Evolutionary conservation across 352 stramenopile species (phyloP).

Genomic region (Globisporangium splendens): DNA sequence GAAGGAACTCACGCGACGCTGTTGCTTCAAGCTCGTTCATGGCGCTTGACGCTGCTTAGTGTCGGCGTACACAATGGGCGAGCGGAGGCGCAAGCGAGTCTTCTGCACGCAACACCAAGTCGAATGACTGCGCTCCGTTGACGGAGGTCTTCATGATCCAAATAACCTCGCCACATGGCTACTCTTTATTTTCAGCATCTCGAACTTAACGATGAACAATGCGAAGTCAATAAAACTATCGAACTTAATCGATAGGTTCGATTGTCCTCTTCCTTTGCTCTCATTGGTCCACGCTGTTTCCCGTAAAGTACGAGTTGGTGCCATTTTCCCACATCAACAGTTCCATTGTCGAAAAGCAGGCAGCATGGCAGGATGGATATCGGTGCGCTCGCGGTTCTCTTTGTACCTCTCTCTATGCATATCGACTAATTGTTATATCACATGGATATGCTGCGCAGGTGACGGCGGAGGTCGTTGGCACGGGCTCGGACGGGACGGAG

Average conservation of each 20-base stretch:
- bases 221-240: no score
- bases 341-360: not conserved
- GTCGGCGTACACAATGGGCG: not conserved
- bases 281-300: constrained; percentile 6
- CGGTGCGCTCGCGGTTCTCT: constrained; percentile 2
- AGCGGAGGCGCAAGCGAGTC: no score
- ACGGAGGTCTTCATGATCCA: not conserved
- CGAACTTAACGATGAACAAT: no score
- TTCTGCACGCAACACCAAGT: not conserved
- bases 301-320: constrained; percentile 13
- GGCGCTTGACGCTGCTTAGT: not conserved
- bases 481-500: constrained; percentile 60
- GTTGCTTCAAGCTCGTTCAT: constrained; percentile 30
- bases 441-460: constrained; percentile 20
- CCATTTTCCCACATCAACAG: constrained; percentile 6
- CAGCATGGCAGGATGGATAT: constrained; percentile 8
- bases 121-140: not conserved
- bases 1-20: constrained; percentile 36
- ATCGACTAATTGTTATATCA: not conserved
- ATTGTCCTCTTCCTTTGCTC: no score
- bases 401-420: not conserved
- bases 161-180: constrained; percentile 3
- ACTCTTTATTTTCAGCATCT: constrained; percentile 1
- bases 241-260: no score
- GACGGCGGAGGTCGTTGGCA: constrained; percentile 55